These are phyloP conservation scores for Alternaria arborescens DNA, from an alignment of 2,329 filamentous ascomycete genomes.

Conservation along the genomic window DNA sequence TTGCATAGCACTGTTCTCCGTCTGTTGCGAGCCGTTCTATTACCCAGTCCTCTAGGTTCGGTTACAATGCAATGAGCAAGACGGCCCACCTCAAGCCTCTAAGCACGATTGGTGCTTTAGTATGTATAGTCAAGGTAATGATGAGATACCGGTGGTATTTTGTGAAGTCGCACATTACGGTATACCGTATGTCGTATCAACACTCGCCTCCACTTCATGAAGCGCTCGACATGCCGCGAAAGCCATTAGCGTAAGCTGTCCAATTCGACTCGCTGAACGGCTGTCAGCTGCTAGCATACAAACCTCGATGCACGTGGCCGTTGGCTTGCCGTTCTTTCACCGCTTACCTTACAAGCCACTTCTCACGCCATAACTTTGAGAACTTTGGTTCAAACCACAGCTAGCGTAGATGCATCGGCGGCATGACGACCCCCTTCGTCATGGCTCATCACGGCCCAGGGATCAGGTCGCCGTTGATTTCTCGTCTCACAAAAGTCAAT, in stretches of 20 bases:
- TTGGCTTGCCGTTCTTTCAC: slow-evolving; percentile 2
- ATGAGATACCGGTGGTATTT: slow-evolving; percentile 2
- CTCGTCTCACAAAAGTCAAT: neutral
- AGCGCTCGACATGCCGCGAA: neutral
- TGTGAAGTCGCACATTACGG: neutral
- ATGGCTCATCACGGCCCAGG: neutral
- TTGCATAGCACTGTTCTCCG: neutral
- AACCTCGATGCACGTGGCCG: neutral
- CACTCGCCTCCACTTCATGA: neutral
- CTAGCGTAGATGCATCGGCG: neutral
- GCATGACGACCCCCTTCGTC: neutral
- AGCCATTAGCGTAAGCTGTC: slow-evolving; percentile 1
- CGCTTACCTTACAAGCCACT: neutral
- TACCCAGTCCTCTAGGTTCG: neutral
- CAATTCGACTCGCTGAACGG: neutral
- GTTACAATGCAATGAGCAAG: neutral
- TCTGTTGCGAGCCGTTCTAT: slow-evolving; percentile 1
- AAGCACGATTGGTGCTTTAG: neutral
- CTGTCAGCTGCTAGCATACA: neutral
- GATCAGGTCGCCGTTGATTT: neutral
- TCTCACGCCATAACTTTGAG: slow-evolving; percentile 6
- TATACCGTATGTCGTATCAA: neutral
- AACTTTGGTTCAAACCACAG: slow-evolving; percentile 1
- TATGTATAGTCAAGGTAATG: neutral
- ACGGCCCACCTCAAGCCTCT: neutral